These are phyloP conservation scores for Huntiella bhutanensis DNA, from an alignment of 2,329 filamentous ascomycete genomes.

Conservation along the genomic window DNA sequence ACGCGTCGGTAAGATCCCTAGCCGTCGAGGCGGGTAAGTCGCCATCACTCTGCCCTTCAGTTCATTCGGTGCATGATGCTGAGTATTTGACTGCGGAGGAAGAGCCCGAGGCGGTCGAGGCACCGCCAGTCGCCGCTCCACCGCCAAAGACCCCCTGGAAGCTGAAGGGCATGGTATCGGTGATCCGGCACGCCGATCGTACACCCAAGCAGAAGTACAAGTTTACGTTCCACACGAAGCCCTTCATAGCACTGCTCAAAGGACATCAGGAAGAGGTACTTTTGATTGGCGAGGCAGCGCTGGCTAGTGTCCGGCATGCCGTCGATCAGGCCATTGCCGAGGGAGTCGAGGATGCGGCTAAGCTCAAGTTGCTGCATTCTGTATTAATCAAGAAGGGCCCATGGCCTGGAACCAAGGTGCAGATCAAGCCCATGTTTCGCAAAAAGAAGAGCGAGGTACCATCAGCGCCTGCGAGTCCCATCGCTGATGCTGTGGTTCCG, in stretches of 20 bases:
- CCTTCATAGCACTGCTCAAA: conserved; percentile 85
- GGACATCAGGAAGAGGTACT: conserved; percentile 94
- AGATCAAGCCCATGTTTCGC: conserved; percentile 98
- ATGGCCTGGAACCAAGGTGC: conserved; percentile 92
- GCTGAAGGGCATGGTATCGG: conserved; percentile 89
- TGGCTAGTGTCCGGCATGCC: conserved; percentile 75
- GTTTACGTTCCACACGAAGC: conserved; percentile 93
- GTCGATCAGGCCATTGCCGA: conserved; percentile 64
- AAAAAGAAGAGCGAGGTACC: conserved; percentile 56
- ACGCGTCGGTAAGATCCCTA: conserved; percentile 7
- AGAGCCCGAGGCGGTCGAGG: conserved; percentile 1
- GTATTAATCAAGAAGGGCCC: conserved; percentile 81
- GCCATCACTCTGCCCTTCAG: conserved; percentile 22
- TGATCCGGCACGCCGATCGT: conserved; percentile 88
- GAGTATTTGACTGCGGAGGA: conserved; percentile 12
- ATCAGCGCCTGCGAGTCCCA: conserved; percentile 20
- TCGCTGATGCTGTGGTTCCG: conserved; percentile 14
- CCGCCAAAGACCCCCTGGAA: conserved; percentile 93
- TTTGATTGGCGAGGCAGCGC: conserved; percentile 73
- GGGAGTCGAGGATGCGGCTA: conserved; percentile 66
- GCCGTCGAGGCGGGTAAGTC: conserved; percentile 14
- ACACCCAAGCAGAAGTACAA: conserved; percentile 99
- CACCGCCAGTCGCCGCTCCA: conserved; percentile 29
- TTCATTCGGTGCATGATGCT: conserved; percentile 19
- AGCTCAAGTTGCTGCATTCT: conserved; percentile 70